These are phyloP conservation scores for Aureobasidium vineae DNA, from an alignment of 2,329 filamentous ascomycete species.

Conservation along the genomic window DNA sequence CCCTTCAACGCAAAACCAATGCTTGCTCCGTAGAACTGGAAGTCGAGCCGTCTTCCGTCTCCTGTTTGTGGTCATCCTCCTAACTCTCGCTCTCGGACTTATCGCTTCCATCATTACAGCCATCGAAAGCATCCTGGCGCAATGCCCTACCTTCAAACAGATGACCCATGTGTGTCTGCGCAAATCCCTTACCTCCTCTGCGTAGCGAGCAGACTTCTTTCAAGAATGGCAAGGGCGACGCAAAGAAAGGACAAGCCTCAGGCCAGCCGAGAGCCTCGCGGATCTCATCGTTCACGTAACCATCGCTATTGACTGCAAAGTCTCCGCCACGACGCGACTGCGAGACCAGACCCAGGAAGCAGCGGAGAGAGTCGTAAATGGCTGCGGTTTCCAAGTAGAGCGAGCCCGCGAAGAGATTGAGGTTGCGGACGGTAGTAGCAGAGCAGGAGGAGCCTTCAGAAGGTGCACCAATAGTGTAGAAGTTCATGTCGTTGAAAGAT, in stretches of 20 bases:
- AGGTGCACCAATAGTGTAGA: not conserved
- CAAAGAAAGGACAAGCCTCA: not conserved
- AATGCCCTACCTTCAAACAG: conserved; percentile 1
- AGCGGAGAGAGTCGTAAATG: not conserved
- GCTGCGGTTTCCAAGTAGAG: not conserved
- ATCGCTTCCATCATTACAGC: not conserved
- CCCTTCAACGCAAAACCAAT: not conserved
- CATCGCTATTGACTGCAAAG: not conserved
- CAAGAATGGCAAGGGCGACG: conserved; percentile 8
- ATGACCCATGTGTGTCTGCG: conserved; percentile 13
- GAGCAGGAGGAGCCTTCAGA: not conserved
- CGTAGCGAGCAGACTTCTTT: conserved; percentile 4
- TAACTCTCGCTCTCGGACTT: not conserved
- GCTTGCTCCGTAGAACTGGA: not conserved
- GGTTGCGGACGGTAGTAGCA: not conserved
- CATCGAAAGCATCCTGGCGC: conserved; percentile 3
- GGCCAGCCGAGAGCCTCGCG: not conserved
- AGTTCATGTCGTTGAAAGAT: not conserved
- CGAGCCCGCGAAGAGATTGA: conserved; percentile 19
- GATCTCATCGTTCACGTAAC: not conserved
- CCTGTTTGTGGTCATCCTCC: not conserved
- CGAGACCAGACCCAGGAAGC: not conserved
- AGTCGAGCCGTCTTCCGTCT: not conserved
- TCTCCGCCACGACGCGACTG: not conserved
- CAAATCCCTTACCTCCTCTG: conserved; percentile 1